phyloP scores from a whole-genome alignment of 2,329 filamentous ascomycete species.

The Ascochyta clinopodiicola region DNA sequence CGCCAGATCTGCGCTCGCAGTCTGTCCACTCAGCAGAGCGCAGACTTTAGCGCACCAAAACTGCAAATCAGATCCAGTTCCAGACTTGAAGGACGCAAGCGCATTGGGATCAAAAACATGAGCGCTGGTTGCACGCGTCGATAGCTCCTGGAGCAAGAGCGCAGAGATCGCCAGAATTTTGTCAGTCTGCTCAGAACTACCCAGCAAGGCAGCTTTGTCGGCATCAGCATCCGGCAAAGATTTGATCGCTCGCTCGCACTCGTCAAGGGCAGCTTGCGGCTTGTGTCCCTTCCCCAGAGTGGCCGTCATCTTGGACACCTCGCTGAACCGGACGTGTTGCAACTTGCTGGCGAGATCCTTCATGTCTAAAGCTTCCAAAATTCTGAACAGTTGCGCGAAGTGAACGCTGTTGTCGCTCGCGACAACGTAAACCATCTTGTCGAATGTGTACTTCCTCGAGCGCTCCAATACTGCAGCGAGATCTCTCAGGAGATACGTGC shows the following conservation, averaged over 20 bases:
- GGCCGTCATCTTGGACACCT: slow-evolving; percentile 59
- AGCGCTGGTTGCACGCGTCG: slow-evolving; percentile 26
- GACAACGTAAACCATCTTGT: slow-evolving; percentile 83
- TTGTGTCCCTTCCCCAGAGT: slow-evolving; percentile 68
- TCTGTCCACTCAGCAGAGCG: slow-evolving; percentile 21
- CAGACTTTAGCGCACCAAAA: slow-evolving; percentile 38
- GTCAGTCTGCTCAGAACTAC: slow-evolving; percentile 15
- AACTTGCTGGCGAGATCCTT: slow-evolving; percentile 71
- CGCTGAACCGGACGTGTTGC: slow-evolving; percentile 77
- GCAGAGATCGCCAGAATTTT: slow-evolving; percentile 29
- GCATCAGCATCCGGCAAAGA: slow-evolving; percentile 23
- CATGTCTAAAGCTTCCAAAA: slow-evolving; percentile 73
- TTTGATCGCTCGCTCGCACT: slow-evolving; percentile 30
- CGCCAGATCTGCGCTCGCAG: slow-evolving; percentile 19
- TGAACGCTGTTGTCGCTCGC: slow-evolving; percentile 76
- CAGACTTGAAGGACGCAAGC: slow-evolving; percentile 38
- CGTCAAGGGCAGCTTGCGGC: slow-evolving; percentile 71
- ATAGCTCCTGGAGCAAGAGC: slow-evolving; percentile 39
- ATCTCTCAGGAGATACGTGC: slow-evolving; percentile 79
- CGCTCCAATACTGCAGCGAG: slow-evolving; percentile 76
- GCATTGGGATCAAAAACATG: slow-evolving; percentile 35
- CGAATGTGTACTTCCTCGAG: slow-evolving; percentile 67
- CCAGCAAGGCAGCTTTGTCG: slow-evolving; percentile 29
- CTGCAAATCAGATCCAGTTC: slow-evolving; percentile 39
- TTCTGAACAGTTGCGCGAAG: slow-evolving; percentile 77